Base-by-base conservation (phyloP, 805 yeast genomes). In the Kregervanrija fluxuum region DNA sequence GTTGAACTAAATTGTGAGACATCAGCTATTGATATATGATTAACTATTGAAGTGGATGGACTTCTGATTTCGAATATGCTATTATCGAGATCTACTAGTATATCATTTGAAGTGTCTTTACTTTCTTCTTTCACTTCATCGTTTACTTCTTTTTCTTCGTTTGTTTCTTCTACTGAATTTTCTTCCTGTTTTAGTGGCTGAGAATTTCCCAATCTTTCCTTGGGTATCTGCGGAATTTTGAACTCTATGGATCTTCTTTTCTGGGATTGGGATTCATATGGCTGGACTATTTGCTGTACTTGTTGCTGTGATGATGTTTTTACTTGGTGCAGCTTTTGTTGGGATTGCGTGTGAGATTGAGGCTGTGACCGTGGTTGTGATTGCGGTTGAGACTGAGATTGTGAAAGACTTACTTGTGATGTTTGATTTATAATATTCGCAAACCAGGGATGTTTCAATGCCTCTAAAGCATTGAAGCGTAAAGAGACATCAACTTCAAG, bases 371-470 rank as follows among this genome's bases (percentile, higher is more conserved):
- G 65, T 35, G 64, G 62, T n/a, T 67, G 46, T 35, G 71, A 51
- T 43, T 69, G 74, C 53, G 82, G 87, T 54, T 81, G 86, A 1
- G 85, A 79, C 49, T 81, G 80, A 11, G 85, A 80, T 56, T 82
- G 87, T 4, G 87, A 80, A 42, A 84, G 63, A 50, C 87, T 80
- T 3, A 81, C 68, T 44, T 74, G 64, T 36, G 66, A 55, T 38
- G 55, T 54, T 44, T 55, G 42, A n/a, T 54, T 38, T 34, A 53
- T 32, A 37, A 59, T 49, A 30, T 59, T 70, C 14, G 49, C 61
- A n/a, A 91, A 68, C 99, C 99, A 93, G 3, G 83, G 82, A 59
- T 88, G 95, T 14, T 68, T 60, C 38, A 91, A 68, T 0, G 97
- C 97, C 44, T 75, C 77, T 6, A 68, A 68, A 0, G 98, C 96